phyloP scores from a whole-genome alignment of 2,329 filamentous ascomycete species.

The Aureobasidium pullulans region DNA sequence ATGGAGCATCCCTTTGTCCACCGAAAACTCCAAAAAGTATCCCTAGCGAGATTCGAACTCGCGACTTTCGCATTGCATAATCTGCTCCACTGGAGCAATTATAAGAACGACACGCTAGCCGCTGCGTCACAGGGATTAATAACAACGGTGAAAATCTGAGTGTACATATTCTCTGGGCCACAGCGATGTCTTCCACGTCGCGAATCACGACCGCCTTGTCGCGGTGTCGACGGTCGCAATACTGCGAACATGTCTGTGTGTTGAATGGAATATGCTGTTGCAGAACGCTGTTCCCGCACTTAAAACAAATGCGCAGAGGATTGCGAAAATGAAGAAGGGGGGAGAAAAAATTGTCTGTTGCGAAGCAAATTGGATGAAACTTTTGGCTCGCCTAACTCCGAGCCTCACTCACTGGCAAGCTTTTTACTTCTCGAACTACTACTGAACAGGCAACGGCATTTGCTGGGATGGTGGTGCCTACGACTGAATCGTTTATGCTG shows the following conservation, averaged over 20 bases:
- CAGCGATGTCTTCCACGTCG: no score
- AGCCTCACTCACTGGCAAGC: background rate
- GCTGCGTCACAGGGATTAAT: slow-evolving; percentile 13
- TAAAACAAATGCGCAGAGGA: background rate
- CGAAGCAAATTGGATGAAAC: background rate
- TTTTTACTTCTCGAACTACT: background rate
- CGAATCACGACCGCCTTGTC: no score
- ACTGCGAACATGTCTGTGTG: no score
- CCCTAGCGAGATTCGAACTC: slow-evolving; percentile 14
- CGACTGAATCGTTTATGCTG: no score
- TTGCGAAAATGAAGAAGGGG: background rate
- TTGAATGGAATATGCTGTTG: no score
- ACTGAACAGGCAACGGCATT: no score
- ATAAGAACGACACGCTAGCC: slow-evolving; percentile 44
- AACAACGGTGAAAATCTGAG: background rate
- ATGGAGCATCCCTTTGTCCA: no score
- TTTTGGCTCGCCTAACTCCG: slow-evolving; percentile 1
- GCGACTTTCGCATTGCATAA: slow-evolving; percentile 14
- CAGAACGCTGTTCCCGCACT: no score
- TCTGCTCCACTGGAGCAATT: slow-evolving; percentile 7
- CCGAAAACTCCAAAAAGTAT: background rate
- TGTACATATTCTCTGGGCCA: background rate
- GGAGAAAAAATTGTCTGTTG: background rate
- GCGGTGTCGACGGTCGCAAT: no score
- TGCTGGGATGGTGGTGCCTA: no score